Evolutionary conservation across 2,329 filamentous ascomycete species (phyloP), one percentile per base, ranked within the genome.

Genomic region (Pseudohalonectria lignicola): DNA sequence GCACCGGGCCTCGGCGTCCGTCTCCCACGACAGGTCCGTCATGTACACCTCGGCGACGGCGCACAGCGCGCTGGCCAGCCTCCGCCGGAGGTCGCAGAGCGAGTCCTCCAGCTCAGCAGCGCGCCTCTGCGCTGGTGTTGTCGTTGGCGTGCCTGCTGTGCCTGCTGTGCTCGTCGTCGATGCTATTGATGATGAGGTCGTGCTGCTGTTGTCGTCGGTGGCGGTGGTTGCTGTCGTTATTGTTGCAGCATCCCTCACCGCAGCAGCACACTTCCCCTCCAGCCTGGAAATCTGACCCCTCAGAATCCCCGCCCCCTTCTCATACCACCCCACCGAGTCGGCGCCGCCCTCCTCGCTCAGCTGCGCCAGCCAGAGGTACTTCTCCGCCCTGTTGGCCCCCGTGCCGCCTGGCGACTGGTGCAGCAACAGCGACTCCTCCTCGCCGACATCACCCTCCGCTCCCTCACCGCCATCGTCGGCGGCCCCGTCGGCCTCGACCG

Each of bases 1-100:
- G 65, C 93, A 98, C 48, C 81, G 76, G 47, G 74, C 67, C 64
- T 98, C 92, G 5, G 90, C 92, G 53, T 95, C 87, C 37, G 79
- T 77, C 61, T 95, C 88, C 86, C 75, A 92, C 51, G 84, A 92
- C 50, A 96, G 64, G 64, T 98, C 92, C 10, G 92, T 98, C 92
- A 98, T 98, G 67, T 95, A 98, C 36, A 98, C 86, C 64, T 98
- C 92, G 6, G 86, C 80, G 43, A 96, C 86, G 20, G 85, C 86
- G 60, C 93, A 98, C 26, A 98, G 71, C n/a, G 88, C 86, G 49
- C 86, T 86, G 2, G 87, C 86, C 26, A 96, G 69, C 60, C 92
- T 92, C 47, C 71, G 69, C 56, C 82, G 82, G 66, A 86, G 85
- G 59, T 74, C 84, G 20, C 79, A 72, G 30, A 78, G 51, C 18